Conservation (phyloP, 805 yeast species). For the Saccharomycopsis malanga region DNA sequence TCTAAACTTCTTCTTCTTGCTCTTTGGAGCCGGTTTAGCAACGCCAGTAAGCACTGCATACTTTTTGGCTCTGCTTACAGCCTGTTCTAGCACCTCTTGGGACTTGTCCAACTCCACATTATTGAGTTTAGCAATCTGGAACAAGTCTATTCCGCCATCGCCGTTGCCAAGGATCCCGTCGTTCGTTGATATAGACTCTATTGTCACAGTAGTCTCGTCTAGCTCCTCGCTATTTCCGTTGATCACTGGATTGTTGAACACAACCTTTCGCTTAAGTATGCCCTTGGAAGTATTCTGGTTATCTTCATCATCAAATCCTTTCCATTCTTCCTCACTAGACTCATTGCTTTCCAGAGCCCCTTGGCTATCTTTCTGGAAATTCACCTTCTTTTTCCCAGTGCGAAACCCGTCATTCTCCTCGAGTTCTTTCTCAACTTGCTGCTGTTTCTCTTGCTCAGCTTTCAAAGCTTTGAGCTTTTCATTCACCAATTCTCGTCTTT, state of each 20-base stretch:
- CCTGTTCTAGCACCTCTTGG: conserved; percentile 61
- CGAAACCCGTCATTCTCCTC: conserved; percentile 23
- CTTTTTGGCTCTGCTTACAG: conserved; percentile 72
- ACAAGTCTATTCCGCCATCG: conserved; percentile 46
- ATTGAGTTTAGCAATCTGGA: conserved; percentile 55
- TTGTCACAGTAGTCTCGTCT: conserved; percentile 30
- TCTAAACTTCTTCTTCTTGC: conserved; percentile 75
- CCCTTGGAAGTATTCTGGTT: conserved; percentile 23
- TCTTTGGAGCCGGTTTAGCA: conserved; percentile 25
- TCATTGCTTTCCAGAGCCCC: conserved; percentile 23
- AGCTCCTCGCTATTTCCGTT: conserved; percentile 24
- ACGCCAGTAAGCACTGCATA: conserved; percentile 32
- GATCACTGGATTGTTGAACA: conserved; percentile 23
- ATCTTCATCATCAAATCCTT: conserved; percentile 32
- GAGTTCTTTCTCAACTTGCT: conserved; percentile 24
- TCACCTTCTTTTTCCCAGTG: conserved; percentile 23
- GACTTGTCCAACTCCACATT: conserved; percentile 66
- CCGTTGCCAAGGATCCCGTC: conserved; percentile 29
- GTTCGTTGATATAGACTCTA: conserved; percentile 44
- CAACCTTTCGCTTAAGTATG: conserved; percentile 20
- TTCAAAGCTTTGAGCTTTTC: conserved; percentile 55
- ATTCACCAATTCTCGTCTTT: conserved; percentile 57
- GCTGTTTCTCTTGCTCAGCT: conserved; percentile 32
- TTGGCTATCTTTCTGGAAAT: conserved; percentile 17
- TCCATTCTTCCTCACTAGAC: conserved; percentile 31